These are phyloP conservation scores for Amanita jacksonii DNA, from an alignment of 768 basidiomycete genomes.

Conservation along the genomic window DNA sequence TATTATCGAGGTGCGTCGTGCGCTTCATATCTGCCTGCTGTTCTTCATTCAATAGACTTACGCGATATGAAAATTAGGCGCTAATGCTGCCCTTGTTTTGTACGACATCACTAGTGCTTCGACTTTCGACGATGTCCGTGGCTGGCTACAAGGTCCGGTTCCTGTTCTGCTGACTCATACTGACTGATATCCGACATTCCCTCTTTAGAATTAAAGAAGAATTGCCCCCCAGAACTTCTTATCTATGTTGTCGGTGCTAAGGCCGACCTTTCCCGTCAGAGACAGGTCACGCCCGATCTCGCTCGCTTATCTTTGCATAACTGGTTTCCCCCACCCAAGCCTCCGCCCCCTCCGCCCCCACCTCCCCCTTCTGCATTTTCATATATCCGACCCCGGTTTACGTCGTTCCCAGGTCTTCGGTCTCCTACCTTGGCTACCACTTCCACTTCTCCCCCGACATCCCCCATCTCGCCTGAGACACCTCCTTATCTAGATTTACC, in stretches of 20 bases:
- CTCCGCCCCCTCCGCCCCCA: constrained; percentile 55
- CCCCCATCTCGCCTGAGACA: constrained; percentile 43
- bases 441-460: constrained; percentile 28
- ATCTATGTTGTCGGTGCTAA: constrained; percentile 96
- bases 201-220: constrained; percentile 75
- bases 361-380: constrained; percentile 52
- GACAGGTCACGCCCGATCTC: constrained; percentile 73
- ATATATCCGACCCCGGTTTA: constrained; percentile 72
- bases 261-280: constrained; percentile 63
- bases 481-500: constrained; percentile 59
- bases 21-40: constrained; percentile 10
- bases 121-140: constrained; percentile 83
- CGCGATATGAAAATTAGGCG: constrained; percentile 35
- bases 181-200: constrained; percentile 11
- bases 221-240: constrained; percentile 78
- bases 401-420: constrained; percentile 56
- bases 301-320: constrained; percentile 77
- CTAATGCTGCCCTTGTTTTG: constrained; percentile 86
- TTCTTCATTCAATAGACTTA: constrained; percentile 11
- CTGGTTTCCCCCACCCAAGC: constrained; percentile 79
- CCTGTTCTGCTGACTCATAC: constrained; percentile 13
- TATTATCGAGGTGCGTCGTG: constrained; percentile 75
- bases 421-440: constrained; percentile 56
- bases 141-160: constrained; percentile 78
- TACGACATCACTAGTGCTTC: constrained; percentile 91